Percentiles rank a stretch among this genome's conserved stretches.
phyloP scores from a whole-genome alignment of 805 yeast species.

The Blastobotrys terrestris region DNA sequence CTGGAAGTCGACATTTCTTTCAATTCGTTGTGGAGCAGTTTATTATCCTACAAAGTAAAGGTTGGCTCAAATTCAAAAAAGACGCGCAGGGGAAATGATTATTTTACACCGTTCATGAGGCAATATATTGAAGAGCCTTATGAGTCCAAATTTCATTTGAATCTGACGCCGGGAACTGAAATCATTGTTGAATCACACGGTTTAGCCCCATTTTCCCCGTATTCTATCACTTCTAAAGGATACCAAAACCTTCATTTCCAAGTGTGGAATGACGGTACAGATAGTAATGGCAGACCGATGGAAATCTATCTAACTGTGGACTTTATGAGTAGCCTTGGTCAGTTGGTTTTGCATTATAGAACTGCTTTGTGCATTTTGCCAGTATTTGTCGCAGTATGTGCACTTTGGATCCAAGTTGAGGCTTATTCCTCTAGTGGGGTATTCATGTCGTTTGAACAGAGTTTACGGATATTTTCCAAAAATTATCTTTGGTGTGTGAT shows the following conservation, averaged over 20 bases:
- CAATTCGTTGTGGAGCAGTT: slow-evolving; percentile 55
- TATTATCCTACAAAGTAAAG: slow-evolving; percentile 46
- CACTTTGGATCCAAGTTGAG: slow-evolving; percentile 50
- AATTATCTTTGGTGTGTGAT: slow-evolving; percentile 27
- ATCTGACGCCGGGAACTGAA: slow-evolving; percentile 38
- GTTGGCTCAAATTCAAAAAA: slow-evolving; percentile 16
- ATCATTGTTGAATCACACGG: slow-evolving; percentile 20
- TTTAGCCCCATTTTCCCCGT: slow-evolving; percentile 14
- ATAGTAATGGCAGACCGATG: background rate
- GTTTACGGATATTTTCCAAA: slow-evolving; percentile 36
- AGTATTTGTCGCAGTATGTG: slow-evolving; percentile 47
- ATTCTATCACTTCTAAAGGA: slow-evolving; percentile 9
- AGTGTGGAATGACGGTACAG: slow-evolving; percentile 1
- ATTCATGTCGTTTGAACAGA: slow-evolving; percentile 43
- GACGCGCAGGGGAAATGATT: slow-evolving; percentile 4
- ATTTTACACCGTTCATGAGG: slow-evolving; percentile 57
- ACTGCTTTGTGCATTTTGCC: slow-evolving; percentile 69
- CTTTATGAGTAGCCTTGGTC: slow-evolving; percentile 53
- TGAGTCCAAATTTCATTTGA: slow-evolving; percentile 77
- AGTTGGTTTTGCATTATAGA: slow-evolving; percentile 71
- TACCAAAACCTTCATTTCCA: slow-evolving; percentile 6
- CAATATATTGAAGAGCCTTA: slow-evolving; percentile 59
- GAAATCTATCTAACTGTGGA: slow-evolving; percentile 34
- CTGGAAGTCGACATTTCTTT: slow-evolving; percentile 44
- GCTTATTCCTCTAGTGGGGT: slow-evolving; percentile 34